These are phyloP conservation scores for Cokeromyces recurvatus DNA, from an alignment of 371 early-diverging fungal species.

Conservation along the genomic window DNA sequence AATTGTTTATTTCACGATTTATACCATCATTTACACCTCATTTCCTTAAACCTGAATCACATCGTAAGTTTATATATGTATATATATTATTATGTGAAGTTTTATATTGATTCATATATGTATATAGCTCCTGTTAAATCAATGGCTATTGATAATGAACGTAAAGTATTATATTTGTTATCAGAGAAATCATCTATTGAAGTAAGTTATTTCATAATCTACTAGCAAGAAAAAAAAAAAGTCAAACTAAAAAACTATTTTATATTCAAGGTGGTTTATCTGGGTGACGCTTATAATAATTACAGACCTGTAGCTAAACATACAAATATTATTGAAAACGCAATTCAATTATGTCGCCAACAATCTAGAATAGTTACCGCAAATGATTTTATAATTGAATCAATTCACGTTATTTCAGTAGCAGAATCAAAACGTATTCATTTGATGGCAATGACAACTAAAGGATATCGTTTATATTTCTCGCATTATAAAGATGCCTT, in stretches of 20 bases:
- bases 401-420: conserved; percentile 61
- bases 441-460: conserved; percentile 66
- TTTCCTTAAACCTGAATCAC: not conserved
- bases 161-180: conserved; percentile 70
- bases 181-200: conserved; percentile 64
- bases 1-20: not conserved
- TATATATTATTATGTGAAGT: too few relatives aligned
- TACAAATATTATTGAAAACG: conserved; percentile 42
- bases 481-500: conserved; percentile 35
- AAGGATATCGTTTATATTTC: conserved; percentile 76
- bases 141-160: conserved; percentile 64
- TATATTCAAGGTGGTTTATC: conserved; percentile 20
- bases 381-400: conserved; percentile 47
- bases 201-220: too few relatives aligned
- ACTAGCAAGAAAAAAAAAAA: too few relatives aligned
- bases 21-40: not conserved
- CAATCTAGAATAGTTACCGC: conserved; percentile 31
- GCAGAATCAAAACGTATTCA: conserved; percentile 60
- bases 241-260: not conserved
- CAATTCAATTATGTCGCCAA: conserved; percentile 45
- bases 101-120: too few relatives aligned
- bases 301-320: conserved; percentile 35
- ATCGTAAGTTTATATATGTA: not conserved
- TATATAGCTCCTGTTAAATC: conserved; percentile 37
- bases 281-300: conserved; percentile 12